Base-by-base conservation (phyloP, 768 basidiomycete species). In the Agrocybe chaxingu region DNA sequence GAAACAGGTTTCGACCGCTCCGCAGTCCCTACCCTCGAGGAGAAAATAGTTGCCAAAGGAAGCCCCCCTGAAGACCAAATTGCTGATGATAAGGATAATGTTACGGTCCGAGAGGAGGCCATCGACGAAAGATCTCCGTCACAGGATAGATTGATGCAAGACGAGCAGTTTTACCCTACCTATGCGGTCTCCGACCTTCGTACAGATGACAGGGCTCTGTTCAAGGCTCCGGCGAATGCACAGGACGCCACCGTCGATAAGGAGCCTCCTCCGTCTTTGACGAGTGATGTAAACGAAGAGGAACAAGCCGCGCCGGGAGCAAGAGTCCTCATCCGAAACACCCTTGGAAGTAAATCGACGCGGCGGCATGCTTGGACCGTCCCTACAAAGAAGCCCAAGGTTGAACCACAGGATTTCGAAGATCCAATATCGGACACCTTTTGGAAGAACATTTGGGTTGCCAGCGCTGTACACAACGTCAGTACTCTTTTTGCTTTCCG, bases 361-460 rank as follows among this genome's bases (percentile, higher is more conserved):
- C 71, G 69, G 36, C 82, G 79, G 51, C 66, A 50, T 48, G 32
- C 73, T 7, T 88, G 84, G 83, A 77, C 77, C 33, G 67, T 89
- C 48, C 82, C 83, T 1, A 82, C 80, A 0, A 74, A 78, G 2
- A 79, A 81, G n/a, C 92, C 92, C 4, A 69, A 75, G 32, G 79
- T 96, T 36, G 84, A 89, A 55, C 80, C 87, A 1, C 68, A 89
- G 51, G 83, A 79, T 31, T 94, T 99, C 55, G 86, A 89, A 51
- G 96, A 99, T 66, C 96, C 96, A 9, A 75, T 98, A 35, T 79
- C 74, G 56, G 92, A 95, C 52, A 70, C 66, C 40, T 98, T 98
- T 65, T 98, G 92, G 92, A 88, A 87, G 61, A 77, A 88, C 53
- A 79, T 89, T 34, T 99, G 97, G 96, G 75, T 87, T 2, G 83